Base-by-base conservation (phyloP, 2,329 filamentous ascomycete species). In the Ceratocystis colombiana region DNA sequence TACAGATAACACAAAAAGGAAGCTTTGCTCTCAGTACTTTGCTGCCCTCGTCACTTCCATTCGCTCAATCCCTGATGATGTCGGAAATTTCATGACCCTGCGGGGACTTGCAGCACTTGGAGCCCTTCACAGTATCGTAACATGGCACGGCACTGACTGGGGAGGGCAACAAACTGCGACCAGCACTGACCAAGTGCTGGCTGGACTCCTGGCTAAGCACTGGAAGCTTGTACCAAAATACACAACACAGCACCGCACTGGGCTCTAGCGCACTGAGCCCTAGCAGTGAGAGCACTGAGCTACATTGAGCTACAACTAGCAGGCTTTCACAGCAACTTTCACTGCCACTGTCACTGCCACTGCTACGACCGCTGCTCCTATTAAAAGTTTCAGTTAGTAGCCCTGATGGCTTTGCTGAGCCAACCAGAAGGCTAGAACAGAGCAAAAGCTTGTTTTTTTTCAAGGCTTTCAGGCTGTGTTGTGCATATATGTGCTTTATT, bases 261-360 rank as follows among this genome's bases (percentile, higher is more conserved):
- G 17, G 46, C 46, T 48, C 17, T 25, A 53, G 8, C 25, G 48
- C 20, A 22, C 48, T 15, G 20, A 41, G 12, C 37, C 37, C 37
- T 41, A 41, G 12, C 37, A 41, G 37, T 41, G 37, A 12, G 4
- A 41, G 37, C 20, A n/a, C 48, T 53, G 20, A 10, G 20, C 48
- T 25, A 28, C 48, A 37, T 3, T 10, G 33, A 37, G 37, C 37
- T 41, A 12, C 37, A 41, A 12, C 10, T 41, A 41, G 48, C 7
- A 5, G n/a, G 46, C 46, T 50, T 10, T 50, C 46, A n/a, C 46
- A 53, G 20, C 48, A 53, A 7, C 53, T 5, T 30, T 50, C 46
- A 50, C 46, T 50, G 46, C 46, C 53, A 57, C 53, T 57, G 53
- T 22, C 50, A 55, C 50, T 55, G 50, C 20, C 55, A 59, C 55